Base-by-base conservation (phyloP, 2,329 filamentous ascomycete genomes). In the Exophiala mesophila region DNA sequence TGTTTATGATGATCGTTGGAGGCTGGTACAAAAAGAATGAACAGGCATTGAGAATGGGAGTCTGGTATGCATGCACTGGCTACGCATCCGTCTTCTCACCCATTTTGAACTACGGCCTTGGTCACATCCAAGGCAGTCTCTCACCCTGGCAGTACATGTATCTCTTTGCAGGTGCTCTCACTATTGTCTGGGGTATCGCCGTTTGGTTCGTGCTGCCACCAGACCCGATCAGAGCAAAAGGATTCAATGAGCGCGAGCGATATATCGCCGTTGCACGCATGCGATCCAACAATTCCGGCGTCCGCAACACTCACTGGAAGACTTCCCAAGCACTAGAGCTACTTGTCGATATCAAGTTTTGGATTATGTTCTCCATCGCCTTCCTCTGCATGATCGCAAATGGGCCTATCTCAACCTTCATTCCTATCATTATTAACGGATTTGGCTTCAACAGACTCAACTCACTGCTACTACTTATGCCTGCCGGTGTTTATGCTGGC, bases 61-160 rank as follows among this genome's bases (percentile, higher is more conserved):
- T 76, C 76, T 84, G 80, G 80, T 82, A 82, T 57, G 69, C 77
- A 41, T 30, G 47, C 43, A 1, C 52, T 53, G 35, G 35, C n/a
- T 67, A 68, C 30, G 67, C 67, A 7, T 63, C 63, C 1, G 62
- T 70, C n/a, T 59, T 74, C 17, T 67, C 66, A 0, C 69, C 70
- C 7, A 76, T 69, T 0, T 61, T 84, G 31, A 83, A 82, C 62
- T 84, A 83, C 57, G 81, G 72, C 2, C 82, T 83, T 55, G 78
- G 76, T 0, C 79, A 82, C 58, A 77, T 84, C 32, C 61, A 57
- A 0, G 77, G 76, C 0, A 58, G 63, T 0, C 63, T 84, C 26
- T 71, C 67, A 20, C 65, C 73, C 2, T 88, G 82, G 81, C 80
- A 84, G 63, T 83, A 82, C 52, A 82, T 85, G 47, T 85, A 84